Evolutionary conservation across 1,284 basidiomycete species (phyloP).

Genomic region (Leccinum insolens): DNA sequence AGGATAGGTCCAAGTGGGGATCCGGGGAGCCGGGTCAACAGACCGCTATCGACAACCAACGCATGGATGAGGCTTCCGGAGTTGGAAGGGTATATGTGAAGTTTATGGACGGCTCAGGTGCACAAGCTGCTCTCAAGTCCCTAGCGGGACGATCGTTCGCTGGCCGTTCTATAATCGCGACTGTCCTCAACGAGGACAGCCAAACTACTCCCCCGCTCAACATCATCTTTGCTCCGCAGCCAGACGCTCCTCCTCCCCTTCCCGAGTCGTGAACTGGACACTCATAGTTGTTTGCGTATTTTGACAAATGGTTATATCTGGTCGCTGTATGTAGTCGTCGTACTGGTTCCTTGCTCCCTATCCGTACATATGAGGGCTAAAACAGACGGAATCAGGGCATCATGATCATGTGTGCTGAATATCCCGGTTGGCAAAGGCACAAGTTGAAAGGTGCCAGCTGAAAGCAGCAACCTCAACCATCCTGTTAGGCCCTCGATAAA

Average conservation of each 20-base stretch:
- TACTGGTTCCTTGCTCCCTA: conserved; percentile 12
- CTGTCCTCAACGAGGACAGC: conserved; percentile 77
- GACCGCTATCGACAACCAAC: conserved; percentile 64
- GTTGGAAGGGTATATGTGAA: conserved; percentile 95
- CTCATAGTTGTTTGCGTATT: conserved; percentile 14
- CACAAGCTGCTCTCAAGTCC: conserved; percentile 74
- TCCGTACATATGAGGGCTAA: background rate
- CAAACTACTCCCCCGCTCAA: conserved; percentile 79
- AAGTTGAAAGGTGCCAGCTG: background rate
- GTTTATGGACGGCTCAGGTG: conserved; percentile 65
- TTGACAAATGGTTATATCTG: conserved; percentile 19
- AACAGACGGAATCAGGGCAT: background rate
- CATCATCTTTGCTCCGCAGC: conserved; percentile 79
- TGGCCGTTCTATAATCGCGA: conserved; percentile 87
- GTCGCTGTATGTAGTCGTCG: conserved; percentile 27
- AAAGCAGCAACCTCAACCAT: background rate
- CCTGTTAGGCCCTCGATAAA: background rate
- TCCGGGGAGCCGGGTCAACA: conserved; percentile 63
- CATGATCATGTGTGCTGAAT: background rate
- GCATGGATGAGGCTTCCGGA: conserved; percentile 83
- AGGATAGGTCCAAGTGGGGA: conserved; percentile 81
- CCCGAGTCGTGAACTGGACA: conserved; percentile 39
- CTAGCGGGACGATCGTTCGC: conserved; percentile 92
- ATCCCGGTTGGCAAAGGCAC: background rate
- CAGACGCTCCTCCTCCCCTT: conserved; percentile 77